Percentiles rank a stretch among this genome's conserved stretches.
Conservation (phyloP, 176 grass and related monocot species). For the Poa pratensis region DNA sequence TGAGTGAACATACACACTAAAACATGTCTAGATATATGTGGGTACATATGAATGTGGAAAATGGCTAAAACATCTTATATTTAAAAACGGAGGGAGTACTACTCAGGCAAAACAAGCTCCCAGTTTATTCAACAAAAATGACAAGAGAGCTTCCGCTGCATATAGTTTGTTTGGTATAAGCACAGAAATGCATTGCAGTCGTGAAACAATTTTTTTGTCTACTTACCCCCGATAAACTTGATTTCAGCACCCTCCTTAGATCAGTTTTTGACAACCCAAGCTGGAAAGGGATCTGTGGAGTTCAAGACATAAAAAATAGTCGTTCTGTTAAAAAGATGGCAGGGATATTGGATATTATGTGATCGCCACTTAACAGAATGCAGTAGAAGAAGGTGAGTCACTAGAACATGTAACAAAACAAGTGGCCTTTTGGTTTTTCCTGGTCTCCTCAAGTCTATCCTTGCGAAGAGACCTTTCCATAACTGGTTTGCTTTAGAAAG, state of each 20-base stretch:
- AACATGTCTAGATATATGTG: too few species aligned
- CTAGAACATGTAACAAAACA: conserved; percentile 5
- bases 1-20: too few species aligned
- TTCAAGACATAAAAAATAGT: conserved; percentile 37
- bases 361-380: conserved; percentile 19
- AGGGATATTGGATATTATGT: conserved; percentile 18
- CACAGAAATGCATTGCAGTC: neutral
- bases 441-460: neutral
- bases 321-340: neutral
- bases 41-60: too few species aligned
- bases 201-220: conserved; percentile 32
- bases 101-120: neutral
- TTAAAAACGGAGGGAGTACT: too few species aligned
- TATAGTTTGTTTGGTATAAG: conserved; percentile 30
- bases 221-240: conserved; percentile 87
- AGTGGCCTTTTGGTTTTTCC: neutral
- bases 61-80: too few species aligned
- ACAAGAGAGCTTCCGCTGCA: neutral
- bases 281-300: conserved; percentile 89
- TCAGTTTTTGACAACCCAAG: conserved; percentile 88
- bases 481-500: conserved; percentile 2
- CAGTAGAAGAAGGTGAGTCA: neutral
- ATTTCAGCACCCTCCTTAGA: conserved; percentile 93
- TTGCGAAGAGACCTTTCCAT: neutral
- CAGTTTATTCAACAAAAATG: neutral